Percentiles rank a stretch among this genome's conserved stretches.
Conservation (phyloP, 2,329 filamentous ascomycete species). For the Biscogniauxia mediterranea region DNA sequence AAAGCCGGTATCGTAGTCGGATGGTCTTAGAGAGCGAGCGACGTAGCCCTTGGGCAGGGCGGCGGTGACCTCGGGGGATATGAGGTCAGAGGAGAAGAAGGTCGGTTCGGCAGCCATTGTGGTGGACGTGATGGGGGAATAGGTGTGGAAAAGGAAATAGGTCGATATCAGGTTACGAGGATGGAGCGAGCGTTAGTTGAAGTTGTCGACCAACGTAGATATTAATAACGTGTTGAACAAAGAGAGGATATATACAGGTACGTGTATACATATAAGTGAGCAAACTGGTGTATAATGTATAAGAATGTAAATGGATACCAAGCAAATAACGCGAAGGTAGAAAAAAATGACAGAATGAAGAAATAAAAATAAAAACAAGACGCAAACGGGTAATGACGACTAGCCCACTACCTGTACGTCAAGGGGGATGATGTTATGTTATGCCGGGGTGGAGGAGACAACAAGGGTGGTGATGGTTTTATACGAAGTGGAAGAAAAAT, state of each 20-base stretch:
- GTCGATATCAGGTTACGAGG: not conserved
- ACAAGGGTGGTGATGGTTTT: not conserved
- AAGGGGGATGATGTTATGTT: not conserved
- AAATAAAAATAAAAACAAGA: not conserved
- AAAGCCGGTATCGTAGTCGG: constrained; percentile 79
- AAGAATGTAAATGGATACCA: not conserved
- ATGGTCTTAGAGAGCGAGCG: constrained; percentile 74
- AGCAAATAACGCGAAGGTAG: not conserved
- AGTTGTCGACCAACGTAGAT: not conserved
- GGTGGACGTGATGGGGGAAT: not conserved
- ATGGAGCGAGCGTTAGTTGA: not conserved
- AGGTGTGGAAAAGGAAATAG: too few relatives aligned
- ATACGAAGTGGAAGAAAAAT: not conserved
- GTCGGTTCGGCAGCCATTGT: constrained; percentile 46
- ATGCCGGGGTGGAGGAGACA: not conserved
- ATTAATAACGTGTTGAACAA: not conserved
- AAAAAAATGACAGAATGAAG: not conserved
- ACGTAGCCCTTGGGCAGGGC: constrained; percentile 78
- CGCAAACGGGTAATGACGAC: not conserved
- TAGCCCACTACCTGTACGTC: not conserved
- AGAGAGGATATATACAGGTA: not conserved
- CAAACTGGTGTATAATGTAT: not conserved
- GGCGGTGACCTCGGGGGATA: constrained; percentile 71
- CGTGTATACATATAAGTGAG: too few relatives aligned
- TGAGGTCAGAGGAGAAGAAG: constrained; percentile 75